Percentiles rank a stretch among this genome's conserved stretches.
These are phyloP conservation scores for Pichia deserticola DNA, from an alignment of 805 yeast genomes.

Conservation along the genomic window DNA sequence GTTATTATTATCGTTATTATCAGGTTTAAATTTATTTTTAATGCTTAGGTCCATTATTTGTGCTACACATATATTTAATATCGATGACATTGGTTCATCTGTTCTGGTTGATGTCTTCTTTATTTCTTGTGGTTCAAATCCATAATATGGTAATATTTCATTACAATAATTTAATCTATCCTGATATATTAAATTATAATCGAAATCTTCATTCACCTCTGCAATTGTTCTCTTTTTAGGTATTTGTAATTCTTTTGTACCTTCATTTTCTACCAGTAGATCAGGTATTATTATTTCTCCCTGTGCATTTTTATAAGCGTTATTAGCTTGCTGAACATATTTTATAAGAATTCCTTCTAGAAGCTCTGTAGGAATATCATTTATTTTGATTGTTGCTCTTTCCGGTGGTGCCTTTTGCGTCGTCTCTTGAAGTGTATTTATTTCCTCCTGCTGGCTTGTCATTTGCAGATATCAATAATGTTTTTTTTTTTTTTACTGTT, in stretches of 20 bases:
- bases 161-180: background rate
- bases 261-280: background rate
- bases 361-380: conserved; percentile 4
- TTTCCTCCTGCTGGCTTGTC: no score
- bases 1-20: background rate
- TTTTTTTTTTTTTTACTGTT: no score
- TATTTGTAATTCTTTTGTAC: background rate
- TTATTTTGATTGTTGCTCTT: conserved; percentile 1
- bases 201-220: background rate
- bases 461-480: no score
- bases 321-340: conserved; percentile 2
- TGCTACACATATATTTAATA: background rate
- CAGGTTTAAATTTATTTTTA: background rate
- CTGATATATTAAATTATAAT: background rate
- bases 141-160: background rate
- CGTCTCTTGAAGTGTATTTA: no score
- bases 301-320: conserved; percentile 1
- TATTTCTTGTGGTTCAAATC: background rate
- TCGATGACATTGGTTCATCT: conserved; percentile 1
- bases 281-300: conserved; percentile 1
- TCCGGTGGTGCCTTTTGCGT: background rate
- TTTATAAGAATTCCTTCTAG: conserved; percentile 1
- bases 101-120: background rate
- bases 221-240: background rate
- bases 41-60: conserved; percentile 3